Conservation (phyloP, 441 rosid genomes). For the Aleurites moluccanus region DNA sequence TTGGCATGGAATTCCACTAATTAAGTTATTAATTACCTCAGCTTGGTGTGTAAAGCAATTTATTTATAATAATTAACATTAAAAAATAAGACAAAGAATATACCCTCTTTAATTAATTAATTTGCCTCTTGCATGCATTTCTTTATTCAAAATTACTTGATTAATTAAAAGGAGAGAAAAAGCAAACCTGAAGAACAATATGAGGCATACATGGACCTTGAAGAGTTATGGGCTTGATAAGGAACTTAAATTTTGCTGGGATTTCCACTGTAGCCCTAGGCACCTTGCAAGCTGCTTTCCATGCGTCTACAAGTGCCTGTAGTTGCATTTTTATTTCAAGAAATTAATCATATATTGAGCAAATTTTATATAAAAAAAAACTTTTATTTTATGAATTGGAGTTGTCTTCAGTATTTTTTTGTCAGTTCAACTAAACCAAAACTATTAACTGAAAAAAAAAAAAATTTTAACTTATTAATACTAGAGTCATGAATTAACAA, state of each 20-base stretch:
- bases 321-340: neutral
- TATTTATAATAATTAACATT: neutral
- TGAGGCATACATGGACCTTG: conserved; percentile 68
- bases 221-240: conserved; percentile 52
- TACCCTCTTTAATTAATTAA: conserved; percentile 3
- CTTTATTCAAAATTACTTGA: neutral
- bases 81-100: conserved; percentile 15
- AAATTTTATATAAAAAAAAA: too few species aligned
- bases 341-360: neutral
- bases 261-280: conserved; percentile 43
- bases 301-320: conserved; percentile 53
- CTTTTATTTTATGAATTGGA: too few species aligned
- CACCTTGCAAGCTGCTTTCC: conserved; percentile 63
- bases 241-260: conserved; percentile 44
- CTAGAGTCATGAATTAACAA: too few species aligned
- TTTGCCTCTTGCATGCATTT: conserved; percentile 1
- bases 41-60: conserved; percentile 23
- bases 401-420: too few species aligned
- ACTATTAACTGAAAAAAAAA: too few species aligned
- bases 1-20: conserved; percentile 25
- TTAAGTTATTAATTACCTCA: too few species aligned
- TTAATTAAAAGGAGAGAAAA: conserved; percentile 17
- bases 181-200: conserved; percentile 53
- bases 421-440: too few species aligned
- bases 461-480: too few species aligned